Base-by-base conservation (phyloP, 768 basidiomycete genomes). In the Tylopilus sp. region DNA sequence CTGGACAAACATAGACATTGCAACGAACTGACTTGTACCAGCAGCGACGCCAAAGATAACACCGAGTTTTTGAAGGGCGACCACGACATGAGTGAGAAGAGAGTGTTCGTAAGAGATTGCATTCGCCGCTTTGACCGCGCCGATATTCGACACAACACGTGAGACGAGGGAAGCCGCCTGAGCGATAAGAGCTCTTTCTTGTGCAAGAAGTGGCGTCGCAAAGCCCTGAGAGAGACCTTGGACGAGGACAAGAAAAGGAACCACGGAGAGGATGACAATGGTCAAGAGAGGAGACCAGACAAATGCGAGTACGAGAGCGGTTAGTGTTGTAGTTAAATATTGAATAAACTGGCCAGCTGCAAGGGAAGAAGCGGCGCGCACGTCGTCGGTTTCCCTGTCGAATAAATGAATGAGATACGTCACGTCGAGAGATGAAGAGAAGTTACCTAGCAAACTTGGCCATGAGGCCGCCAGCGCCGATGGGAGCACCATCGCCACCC, bases 71-170 rank as follows among this genome's bases (percentile, higher is more conserved):
- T 73, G 68, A 12, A 86, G 81, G 6, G 81, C 77, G 0, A 46
- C 56, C 21, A 76, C 74, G 11, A 85, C 70, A 3, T 73, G 67
- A 4, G 73, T 56, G 48, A 84, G 72, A 8, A 76, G 74, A 14
- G 80, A 73, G 51, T 76, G 71, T 59, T 88, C 87, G 63, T 75
- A 70, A 0, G 71, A 54, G 24, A 83, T 72, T 3, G 92, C 93
- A 69, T 93, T 95, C 78, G 92, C 93, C 0, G 89, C 89, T 67
- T 97, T 97, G 70, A 98, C 92, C 3, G 94, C 97, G 14, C 87
- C 71, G 61, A 98, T 93, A 40, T 87, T 82, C 6, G 82, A 66
- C 13, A 84, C 71, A 3, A 88, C 84, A 25, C 93, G 86, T 56
- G 96, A 87, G 61, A 94, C 77, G 52, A 87, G 78, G 5, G 89